Percentiles rank a stretch among this genome's conserved stretches.
phyloP scores from a whole-genome alignment of 306 rosid genomes.

The Sophora flavescens region DNA sequence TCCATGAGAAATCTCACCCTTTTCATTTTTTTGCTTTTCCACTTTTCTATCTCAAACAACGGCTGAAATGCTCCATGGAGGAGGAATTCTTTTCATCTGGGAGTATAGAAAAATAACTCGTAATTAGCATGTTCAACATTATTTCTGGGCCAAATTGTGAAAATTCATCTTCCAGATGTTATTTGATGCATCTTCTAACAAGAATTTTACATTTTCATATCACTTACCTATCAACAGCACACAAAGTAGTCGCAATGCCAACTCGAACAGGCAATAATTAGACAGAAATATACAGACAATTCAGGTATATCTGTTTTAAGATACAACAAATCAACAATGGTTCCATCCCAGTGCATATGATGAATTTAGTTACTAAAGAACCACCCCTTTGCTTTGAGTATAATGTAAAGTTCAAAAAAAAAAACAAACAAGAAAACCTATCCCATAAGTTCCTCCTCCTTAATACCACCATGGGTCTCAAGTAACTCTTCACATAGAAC shows the following conservation, averaged over 20 bases:
- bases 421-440: not conserved
- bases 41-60: too few species aligned
- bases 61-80: too few species aligned
- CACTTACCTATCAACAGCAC: not conserved
- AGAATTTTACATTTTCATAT: slow-evolving; percentile 21
- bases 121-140: not conserved
- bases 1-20: too few species aligned
- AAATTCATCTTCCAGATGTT: not conserved
- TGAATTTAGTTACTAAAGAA: slow-evolving; percentile 1
- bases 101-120: too few species aligned
- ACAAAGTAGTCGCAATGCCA: not conserved
- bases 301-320: not conserved
- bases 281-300: not conserved
- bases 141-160: not conserved
- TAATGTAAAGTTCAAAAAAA: not conserved
- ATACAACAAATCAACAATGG: not conserved
- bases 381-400: slow-evolving; percentile 9
- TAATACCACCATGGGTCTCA: slow-evolving; percentile 5
- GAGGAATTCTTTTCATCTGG: too few species aligned
- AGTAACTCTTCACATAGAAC: slow-evolving; percentile 25
- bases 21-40: too few species aligned
- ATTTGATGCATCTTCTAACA: not conserved
- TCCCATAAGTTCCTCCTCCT: not conserved
- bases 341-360: not conserved
- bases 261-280: not conserved